These are phyloP conservation scores for barrel medic (Medicago truncatula) DNA, from an alignment of 306 rosid genomes.

Conservation along the genomic window MtrunA17r5.0-ANR NC_053042.1:47119501-47120000, in stretches of 20 bases:
- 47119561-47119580: neutral
- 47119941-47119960: neutral
- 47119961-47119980: neutral
- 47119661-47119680: neutral
- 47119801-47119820: slow-evolving; percentile 6
- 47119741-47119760: slow-evolving; percentile 9
- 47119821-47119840: slow-evolving; percentile 9
- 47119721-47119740: neutral
- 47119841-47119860: neutral
- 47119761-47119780: slow-evolving; percentile 1
- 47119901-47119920: slow-evolving; percentile 2
- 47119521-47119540: neutral
- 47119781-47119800: slow-evolving; percentile 13
- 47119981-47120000: neutral
- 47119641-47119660: neutral
- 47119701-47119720: neutral
- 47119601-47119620: slow-evolving; percentile 29
- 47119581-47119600: neutral
- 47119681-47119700: neutral
- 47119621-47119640: slow-evolving; percentile 5
- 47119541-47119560: neutral
- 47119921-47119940: neutral
- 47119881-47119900: slow-evolving; percentile 19
- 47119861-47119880: slow-evolving; percentile 11
- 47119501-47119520: neutral